Percentiles rank a stretch among this genome's conserved stretches.
These are phyloP conservation scores for Alternaria gansuensis DNA, from an alignment of 2,329 filamentous ascomycete species.

Conservation along the genomic window DNA sequence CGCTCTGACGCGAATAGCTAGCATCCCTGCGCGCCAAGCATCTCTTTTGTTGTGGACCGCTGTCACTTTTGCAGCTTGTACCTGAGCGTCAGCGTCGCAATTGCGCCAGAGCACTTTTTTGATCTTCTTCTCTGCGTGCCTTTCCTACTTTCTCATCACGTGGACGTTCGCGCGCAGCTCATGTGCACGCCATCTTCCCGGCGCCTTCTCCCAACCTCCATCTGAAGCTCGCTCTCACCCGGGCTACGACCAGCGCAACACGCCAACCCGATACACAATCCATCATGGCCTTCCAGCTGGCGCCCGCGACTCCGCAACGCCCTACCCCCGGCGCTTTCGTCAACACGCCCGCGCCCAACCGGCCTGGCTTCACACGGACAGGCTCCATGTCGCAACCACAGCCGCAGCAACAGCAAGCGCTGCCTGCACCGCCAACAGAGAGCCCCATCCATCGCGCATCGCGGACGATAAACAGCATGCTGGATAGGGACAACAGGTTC, in stretches of 20 bases:
- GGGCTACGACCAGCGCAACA: conserved; percentile 33
- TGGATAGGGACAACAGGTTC: conserved; percentile 80
- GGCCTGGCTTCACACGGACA: conserved; percentile 40
- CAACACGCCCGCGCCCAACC: conserved; percentile 71
- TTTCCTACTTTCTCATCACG: conserved; percentile 22
- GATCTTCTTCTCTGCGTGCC: conserved; percentile 28
- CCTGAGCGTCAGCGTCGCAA: conserved; percentile 39
- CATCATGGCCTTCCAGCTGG: conserved; percentile 44
- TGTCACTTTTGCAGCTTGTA: conserved; percentile 34
- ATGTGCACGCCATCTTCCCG: conserved; percentile 40
- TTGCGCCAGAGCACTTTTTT: conserved; percentile 35
- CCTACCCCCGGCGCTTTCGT: conserved; percentile 78
- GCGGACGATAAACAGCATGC: conserved; percentile 79
- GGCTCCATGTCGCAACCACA: conserved; percentile 40
- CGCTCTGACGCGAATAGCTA: conserved; percentile 30
- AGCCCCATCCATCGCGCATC: conserved; percentile 82
- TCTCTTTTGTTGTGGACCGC: conserved; percentile 42
- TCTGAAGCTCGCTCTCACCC: conserved; percentile 38
- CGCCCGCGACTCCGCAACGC: conserved; percentile 68
- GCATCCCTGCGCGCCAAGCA: conserved; percentile 35
- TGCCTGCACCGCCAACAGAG: conserved; percentile 37
- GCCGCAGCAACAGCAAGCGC: conserved; percentile 35
- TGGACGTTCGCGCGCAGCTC: conserved; percentile 33
- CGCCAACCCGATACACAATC: conserved; percentile 14
- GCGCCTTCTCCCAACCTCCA: conserved; percentile 44